Conservation (phyloP, 371 early-diverging fungal genomes). For the Mycotypha africana region DNA sequence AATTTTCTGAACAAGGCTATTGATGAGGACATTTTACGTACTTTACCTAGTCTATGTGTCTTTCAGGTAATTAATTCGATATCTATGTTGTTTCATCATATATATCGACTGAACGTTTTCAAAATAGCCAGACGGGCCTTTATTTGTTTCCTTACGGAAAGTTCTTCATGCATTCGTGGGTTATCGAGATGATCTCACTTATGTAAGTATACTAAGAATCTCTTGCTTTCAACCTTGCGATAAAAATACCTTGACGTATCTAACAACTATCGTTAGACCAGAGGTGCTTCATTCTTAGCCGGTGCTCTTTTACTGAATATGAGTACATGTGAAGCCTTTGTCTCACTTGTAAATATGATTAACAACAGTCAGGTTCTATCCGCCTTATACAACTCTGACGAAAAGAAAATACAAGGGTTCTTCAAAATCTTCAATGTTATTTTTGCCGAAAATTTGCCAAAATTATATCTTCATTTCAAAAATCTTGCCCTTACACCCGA, state of each 20-base stretch:
- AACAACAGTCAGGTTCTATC: constrained; percentile 29
- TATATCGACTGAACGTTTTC: no score
- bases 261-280: constrained; percentile 25
- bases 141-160: constrained; percentile 33
- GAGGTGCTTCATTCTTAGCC: constrained; percentile 45
- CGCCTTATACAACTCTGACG: constrained; percentile 31
- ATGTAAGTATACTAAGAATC: constrained; percentile 35
- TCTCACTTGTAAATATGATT: constrained; percentile 31
- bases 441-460: constrained; percentile 47
- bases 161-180: constrained; percentile 40
- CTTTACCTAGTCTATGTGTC: constrained; percentile 43
- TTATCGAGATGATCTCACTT: constrained; percentile 25
- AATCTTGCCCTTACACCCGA: constrained; percentile 44
- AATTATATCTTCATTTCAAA: constrained; percentile 45
- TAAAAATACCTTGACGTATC: no score
- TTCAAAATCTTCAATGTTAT: constrained; percentile 47
- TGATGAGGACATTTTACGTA: constrained; percentile 45
- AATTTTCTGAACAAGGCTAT: constrained; percentile 36
- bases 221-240: no score
- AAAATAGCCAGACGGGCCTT: constrained; percentile 44
- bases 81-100: background rate
- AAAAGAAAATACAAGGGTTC: constrained; percentile 36
- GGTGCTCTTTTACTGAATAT: constrained; percentile 44
- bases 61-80: constrained; percentile 32
- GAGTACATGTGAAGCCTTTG: constrained; percentile 32